These are phyloP conservation scores for Hemileccinum impolitum DNA, from an alignment of 768 basidiomycete species.

Conservation along the genomic window DNA sequence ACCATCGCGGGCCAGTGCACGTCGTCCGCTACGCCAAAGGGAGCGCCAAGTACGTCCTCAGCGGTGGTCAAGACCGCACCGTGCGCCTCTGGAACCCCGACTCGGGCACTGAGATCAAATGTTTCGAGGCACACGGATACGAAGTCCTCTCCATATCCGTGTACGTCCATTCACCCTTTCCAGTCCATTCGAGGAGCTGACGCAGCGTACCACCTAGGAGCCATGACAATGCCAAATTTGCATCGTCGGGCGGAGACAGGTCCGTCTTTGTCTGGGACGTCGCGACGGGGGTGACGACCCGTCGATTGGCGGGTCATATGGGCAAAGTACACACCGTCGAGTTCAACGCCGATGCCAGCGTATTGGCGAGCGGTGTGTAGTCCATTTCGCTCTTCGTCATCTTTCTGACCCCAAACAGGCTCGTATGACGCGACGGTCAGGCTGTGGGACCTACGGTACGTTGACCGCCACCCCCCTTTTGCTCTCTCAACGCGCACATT, in stretches of 20 bases:
- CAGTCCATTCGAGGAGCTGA: background rate
- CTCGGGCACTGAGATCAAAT: constrained; percentile 85
- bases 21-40: constrained; percentile 91
- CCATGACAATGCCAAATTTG: constrained; percentile 92
- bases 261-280: constrained; percentile 97
- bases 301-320: constrained; percentile 85
- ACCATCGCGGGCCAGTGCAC: constrained; percentile 84
- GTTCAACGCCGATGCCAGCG: constrained; percentile 83
- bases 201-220: constrained; percentile 45
- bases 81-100: constrained; percentile 90
- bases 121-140: constrained; percentile 89
- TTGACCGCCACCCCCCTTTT: background rate
- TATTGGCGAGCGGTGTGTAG: constrained; percentile 76
- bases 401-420: constrained; percentile 42
- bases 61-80: constrained; percentile 88
- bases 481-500: background rate
- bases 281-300: constrained; percentile 74
- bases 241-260: constrained; percentile 90
- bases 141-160: constrained; percentile 90
- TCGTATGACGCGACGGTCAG: constrained; percentile 90
- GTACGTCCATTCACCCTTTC: constrained; percentile 43
- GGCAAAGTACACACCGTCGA: constrained; percentile 88
- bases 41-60: constrained; percentile 82
- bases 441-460: constrained; percentile 88
- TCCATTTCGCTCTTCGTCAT: background rate